A percentile compares a stretch with the other conserved stretches of the same genome.
Evolutionary conservation across 495 filamentous ascomycete species (phyloP).

Genomic region (Evernia prunastri): DNA sequence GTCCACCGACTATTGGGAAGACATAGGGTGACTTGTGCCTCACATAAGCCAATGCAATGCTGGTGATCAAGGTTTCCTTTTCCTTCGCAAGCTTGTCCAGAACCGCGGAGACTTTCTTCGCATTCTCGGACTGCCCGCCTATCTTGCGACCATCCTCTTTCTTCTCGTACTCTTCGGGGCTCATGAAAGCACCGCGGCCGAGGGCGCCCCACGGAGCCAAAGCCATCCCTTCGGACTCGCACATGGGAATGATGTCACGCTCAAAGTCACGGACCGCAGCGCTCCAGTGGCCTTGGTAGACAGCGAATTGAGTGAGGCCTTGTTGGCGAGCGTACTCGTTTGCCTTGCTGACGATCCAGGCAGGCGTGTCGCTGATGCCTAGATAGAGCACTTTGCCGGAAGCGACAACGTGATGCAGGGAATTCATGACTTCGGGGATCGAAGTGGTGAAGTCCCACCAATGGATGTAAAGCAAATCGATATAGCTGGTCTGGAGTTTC

Average conservation of each 20-base stretch:
- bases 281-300: slow-evolving; percentile 63
- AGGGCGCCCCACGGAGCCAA: slow-evolving; percentile 51
- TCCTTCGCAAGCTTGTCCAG: slow-evolving; percentile 52
- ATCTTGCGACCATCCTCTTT: slow-evolving; percentile 27
- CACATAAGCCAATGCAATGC: slow-evolving; percentile 65
- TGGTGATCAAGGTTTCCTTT: slow-evolving; percentile 40
- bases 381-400: slow-evolving; percentile 58
- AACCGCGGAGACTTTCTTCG: slow-evolving; percentile 44
- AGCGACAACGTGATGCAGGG: slow-evolving; percentile 49
- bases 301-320: slow-evolving; percentile 54
- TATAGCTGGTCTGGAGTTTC: slow-evolving; percentile 58
- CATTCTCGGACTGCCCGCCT: slow-evolving; percentile 33
- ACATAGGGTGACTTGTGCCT: slow-evolving; percentile 67
- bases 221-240: slow-evolving; percentile 50
- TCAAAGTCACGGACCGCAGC: slow-evolving; percentile 44
- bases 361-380: slow-evolving; percentile 56
- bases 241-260: slow-evolving; percentile 54
- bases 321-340: slow-evolving; percentile 55
- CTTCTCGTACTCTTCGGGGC: slow-evolving; percentile 32
- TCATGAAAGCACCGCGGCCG: slow-evolving; percentile 49
- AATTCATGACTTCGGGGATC: slow-evolving; percentile 56
- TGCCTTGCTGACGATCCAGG: slow-evolving; percentile 54
- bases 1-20: slow-evolving; percentile 66
- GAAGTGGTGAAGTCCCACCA: slow-evolving; percentile 54
- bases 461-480: slow-evolving; percentile 56